A percentile compares a stretch with the other conserved stretches of the same genome.
Conservation (phyloP, 192 early-diverging fungal genomes). For the Gaertneriomyces sp. region DNA sequence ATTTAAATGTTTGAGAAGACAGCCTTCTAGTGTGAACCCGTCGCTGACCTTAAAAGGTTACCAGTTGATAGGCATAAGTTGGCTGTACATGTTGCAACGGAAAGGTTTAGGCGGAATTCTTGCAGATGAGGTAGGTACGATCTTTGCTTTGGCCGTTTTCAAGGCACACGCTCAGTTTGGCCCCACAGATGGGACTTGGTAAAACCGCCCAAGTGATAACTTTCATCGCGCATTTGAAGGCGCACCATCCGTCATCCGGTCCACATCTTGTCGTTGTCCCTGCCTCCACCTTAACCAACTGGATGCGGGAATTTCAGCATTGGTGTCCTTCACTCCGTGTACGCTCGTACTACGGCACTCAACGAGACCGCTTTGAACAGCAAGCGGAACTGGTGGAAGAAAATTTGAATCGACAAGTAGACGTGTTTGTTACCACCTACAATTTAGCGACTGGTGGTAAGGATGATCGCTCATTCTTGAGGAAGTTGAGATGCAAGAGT, state of each 20-base stretch:
- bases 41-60: conserved; percentile 72
- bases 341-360: conserved; percentile 43
- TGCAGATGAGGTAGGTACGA: conserved; percentile 40
- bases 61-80: conserved; percentile 84
- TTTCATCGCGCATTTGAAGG: conserved; percentile 62
- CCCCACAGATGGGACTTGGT: conserved; percentile 85
- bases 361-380: conserved; percentile 42
- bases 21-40: conserved; percentile 58
- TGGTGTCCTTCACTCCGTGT: conserved; percentile 43
- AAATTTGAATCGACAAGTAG: conserved; percentile 20
- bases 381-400: conserved; percentile 52
- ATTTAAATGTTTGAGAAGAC: conserved; percentile 45
- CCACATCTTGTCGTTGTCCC: conserved; percentile 83
- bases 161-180: conserved; percentile 22
- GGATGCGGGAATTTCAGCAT: conserved; percentile 76
- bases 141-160: conserved; percentile 14
- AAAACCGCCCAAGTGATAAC: conserved; percentile 90
- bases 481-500: conserved; percentile 55
- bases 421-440: conserved; percentile 79
- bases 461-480: conserved; percentile 72
- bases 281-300: conserved; percentile 82
- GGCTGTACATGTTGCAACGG: conserved; percentile 72
- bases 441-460: conserved; percentile 66
- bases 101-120: conserved; percentile 73
- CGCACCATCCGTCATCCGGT: conserved; percentile 46